A percentile compares a stretch with the other conserved stretches of the same genome.
phyloP scores from a whole-genome alignment of 208 protist genomes.

The Acanthamoeba sp. region DNA sequence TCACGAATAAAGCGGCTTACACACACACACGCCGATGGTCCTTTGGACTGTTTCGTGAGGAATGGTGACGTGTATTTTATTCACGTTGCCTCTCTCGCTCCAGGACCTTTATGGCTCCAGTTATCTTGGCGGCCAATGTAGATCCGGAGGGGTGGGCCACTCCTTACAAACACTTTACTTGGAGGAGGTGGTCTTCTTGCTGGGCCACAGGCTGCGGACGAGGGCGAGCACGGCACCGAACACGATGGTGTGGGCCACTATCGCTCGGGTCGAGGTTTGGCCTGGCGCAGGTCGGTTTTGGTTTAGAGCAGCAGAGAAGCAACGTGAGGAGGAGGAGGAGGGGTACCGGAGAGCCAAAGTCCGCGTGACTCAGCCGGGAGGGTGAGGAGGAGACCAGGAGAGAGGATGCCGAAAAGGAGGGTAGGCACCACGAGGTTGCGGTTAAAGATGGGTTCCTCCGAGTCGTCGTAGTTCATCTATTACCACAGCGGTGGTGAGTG shows the following conservation, averaged over 20 bases:
- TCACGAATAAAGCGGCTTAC: too few species aligned
- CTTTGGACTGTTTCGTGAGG: too few species aligned
- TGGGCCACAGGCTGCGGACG: conserved; percentile 45
- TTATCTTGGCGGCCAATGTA: too few species aligned
- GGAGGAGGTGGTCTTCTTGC: conserved; percentile 32
- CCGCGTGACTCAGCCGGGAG: conserved; percentile 41
- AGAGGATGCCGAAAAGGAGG: conserved; percentile 53
- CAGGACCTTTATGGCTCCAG: neutral
- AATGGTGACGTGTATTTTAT: too few species aligned
- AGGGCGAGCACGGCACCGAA: conserved; percentile 59
- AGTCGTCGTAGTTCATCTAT: conserved; percentile 53
- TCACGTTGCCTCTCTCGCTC: too few species aligned
- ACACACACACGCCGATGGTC: too few species aligned
- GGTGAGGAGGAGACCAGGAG: conserved; percentile 63
- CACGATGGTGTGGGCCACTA: conserved; percentile 57
- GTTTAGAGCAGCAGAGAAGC: neutral
- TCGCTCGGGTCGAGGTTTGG: conserved; percentile 35
- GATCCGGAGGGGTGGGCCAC: too few species aligned
- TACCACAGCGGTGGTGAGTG: neutral
- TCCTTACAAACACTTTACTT: neutral
- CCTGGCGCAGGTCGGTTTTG: neutral
- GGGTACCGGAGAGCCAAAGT: neutral
- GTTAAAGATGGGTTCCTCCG: conserved; percentile 34
- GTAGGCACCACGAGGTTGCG: conserved; percentile 65
- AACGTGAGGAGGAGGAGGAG: neutral